A percentile compares a stretch with the other conserved stretches of the same genome.
Evolutionary conservation across 1,284 basidiomycete species (phyloP).

Genomic region (Mycosarcoma maydis): DNA sequence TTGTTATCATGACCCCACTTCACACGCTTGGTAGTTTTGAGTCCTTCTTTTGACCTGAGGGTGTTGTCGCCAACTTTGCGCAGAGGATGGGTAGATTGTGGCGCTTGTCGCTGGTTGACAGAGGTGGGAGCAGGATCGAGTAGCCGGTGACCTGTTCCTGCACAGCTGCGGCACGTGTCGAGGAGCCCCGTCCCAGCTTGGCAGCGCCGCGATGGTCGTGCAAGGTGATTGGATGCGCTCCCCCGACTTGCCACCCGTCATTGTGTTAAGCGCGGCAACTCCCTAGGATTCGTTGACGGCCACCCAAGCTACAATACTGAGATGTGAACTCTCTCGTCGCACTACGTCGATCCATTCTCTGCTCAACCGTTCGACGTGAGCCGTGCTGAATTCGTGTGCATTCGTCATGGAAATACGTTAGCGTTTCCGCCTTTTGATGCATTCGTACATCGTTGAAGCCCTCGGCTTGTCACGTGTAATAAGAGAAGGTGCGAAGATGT

Average conservation of each 20-base stretch:
- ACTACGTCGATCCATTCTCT: slow-evolving; percentile 52
- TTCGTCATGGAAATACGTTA: slow-evolving; percentile 46
- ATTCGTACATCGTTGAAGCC: slow-evolving; percentile 49
- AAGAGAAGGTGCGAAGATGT: too few relatives aligned
- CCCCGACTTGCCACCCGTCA: slow-evolving; percentile 54
- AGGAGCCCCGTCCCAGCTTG: slow-evolving; percentile 12
- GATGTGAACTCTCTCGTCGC: slow-evolving; percentile 43
- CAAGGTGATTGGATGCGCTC: slow-evolving; percentile 37
- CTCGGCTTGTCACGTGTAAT: slow-evolving; percentile 42
- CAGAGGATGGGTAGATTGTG: slow-evolving; percentile 36
- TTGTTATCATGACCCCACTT: slow-evolving; percentile 48
- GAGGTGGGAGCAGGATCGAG: slow-evolving; percentile 17
- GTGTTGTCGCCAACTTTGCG: slow-evolving; percentile 50
- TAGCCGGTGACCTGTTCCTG: slow-evolving; percentile 21
- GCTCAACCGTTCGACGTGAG: slow-evolving; percentile 34
- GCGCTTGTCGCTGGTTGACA: slow-evolving; percentile 6
- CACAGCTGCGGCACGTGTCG: slow-evolving; percentile 3
- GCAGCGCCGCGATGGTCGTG: slow-evolving; percentile 41
- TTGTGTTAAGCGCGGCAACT: slow-evolving; percentile 38
- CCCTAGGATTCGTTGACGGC: slow-evolving; percentile 54
- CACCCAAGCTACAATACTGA: slow-evolving; percentile 50
- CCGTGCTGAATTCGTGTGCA: slow-evolving; percentile 44
- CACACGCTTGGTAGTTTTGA: slow-evolving; percentile 12
- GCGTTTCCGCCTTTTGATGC: slow-evolving; percentile 52
- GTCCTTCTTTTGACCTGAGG: slow-evolving; percentile 15